phyloP scores from a whole-genome alignment of 2,329 filamentous ascomycete species.

The Curvularia spicifera region DNA sequence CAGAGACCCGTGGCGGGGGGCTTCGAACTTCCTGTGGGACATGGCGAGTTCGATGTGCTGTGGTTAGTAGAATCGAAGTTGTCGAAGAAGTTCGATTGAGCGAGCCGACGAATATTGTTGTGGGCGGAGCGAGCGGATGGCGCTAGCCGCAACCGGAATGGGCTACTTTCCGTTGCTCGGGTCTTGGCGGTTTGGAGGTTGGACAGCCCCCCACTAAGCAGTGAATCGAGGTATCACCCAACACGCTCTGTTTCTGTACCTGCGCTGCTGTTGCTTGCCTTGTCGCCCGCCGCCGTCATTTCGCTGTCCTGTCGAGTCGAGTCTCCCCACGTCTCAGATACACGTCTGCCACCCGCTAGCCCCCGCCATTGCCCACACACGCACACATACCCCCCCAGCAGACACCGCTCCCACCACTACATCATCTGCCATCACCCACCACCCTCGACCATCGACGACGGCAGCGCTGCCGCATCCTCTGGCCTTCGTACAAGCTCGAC shows the following conservation, averaged over 20 bases:
- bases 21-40: conserved; percentile 76
- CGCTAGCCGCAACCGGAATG: conserved; percentile 11
- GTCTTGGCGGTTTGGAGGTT: conserved; percentile 11
- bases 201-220: conserved; percentile 17
- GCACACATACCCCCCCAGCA: conserved; percentile 18
- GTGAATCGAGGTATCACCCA: conserved; percentile 30
- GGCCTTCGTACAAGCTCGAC: conserved; percentile 19
- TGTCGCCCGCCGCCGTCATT: conserved; percentile 28
- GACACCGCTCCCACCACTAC: conserved; percentile 35
- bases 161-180: conserved; percentile 4
- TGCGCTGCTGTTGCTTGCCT: conserved; percentile 34
- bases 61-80: conserved; percentile 45
- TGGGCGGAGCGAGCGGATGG: conserved; percentile 13
- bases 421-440: conserved; percentile 30
- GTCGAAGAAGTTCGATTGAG: conserved; percentile 30
- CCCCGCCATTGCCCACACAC: conserved; percentile 29
- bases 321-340: conserved; percentile 14
- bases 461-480: conserved; percentile 33
- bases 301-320: conserved; percentile 26
- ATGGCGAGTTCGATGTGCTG: conserved; percentile 50
- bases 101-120: conserved; percentile 19
- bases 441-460: conserved; percentile 39
- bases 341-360: conserved; percentile 17
- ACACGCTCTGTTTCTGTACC: conserved; percentile 33
- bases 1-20: conserved; percentile 87